phyloP scores from a whole-genome alignment of 805 yeast species.

The Pichia heedii region DNA sequence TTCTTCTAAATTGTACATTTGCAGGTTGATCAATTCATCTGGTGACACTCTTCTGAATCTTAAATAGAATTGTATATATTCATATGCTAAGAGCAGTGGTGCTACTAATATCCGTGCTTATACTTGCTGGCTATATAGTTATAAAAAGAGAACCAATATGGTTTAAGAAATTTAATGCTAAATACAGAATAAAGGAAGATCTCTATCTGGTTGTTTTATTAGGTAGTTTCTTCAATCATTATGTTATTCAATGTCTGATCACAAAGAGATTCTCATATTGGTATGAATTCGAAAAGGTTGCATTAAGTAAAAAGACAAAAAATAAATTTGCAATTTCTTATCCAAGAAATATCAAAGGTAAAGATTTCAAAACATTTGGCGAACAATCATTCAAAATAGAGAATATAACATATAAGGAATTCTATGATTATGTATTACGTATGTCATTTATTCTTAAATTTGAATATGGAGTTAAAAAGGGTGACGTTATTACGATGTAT shows the following conservation, averaged over 20 bases:
- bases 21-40: too few relatives aligned
- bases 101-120: too few relatives aligned
- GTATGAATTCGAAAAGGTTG: slow-evolving; percentile 60
- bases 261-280: slow-evolving; percentile 50
- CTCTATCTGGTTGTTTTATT: slow-evolving; percentile 39
- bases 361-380: slow-evolving; percentile 27
- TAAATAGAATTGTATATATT: too few relatives aligned
- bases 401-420: slow-evolving; percentile 55
- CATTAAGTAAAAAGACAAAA: slow-evolving; percentile 30
- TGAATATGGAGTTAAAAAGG: slow-evolving; percentile 54
- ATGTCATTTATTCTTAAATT: slow-evolving; percentile 55
- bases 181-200: slow-evolving; percentile 43
- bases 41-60: too few relatives aligned
- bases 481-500: slow-evolving; percentile 65
- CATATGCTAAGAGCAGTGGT: too few relatives aligned
- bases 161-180: slow-evolving; percentile 29
- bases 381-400: slow-evolving; percentile 56
- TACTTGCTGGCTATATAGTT: not conserved
- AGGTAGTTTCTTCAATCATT: slow-evolving; percentile 33
- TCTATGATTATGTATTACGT: slow-evolving; percentile 56
- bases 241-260: slow-evolving; percentile 26
- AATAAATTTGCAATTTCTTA: slow-evolving; percentile 55
- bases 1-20: too few relatives aligned
- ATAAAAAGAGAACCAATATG: not conserved
- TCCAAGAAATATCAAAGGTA: slow-evolving; percentile 36